Evolutionary conservation across 768 basidiomycete species (phyloP).

Genomic region (Boletellus ananas): DNA sequence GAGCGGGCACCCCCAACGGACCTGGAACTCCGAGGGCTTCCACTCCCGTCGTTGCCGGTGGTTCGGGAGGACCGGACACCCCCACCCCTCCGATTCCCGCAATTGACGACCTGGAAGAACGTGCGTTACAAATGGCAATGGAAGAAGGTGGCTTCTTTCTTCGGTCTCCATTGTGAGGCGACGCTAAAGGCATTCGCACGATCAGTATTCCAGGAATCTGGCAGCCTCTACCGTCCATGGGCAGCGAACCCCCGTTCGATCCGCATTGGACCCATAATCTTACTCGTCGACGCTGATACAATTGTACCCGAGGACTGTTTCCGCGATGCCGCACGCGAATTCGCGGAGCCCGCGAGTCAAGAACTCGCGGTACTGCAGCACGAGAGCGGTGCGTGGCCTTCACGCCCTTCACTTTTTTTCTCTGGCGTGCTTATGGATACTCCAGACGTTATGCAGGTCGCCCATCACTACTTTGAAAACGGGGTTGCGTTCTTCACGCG

Average conservation of each 20-base stretch:
- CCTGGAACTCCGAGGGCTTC: constrained; percentile 24
- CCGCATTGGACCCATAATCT: constrained; percentile 71
- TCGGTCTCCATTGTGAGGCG: constrained; percentile 32
- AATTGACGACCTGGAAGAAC: constrained; percentile 44
- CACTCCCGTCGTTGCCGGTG: constrained; percentile 3
- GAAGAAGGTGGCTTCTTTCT: constrained; percentile 42
- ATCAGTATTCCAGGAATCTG: constrained; percentile 49
- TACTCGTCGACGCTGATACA: constrained; percentile 88
- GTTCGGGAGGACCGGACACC: constrained; percentile 3
- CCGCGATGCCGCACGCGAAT: constrained; percentile 83
- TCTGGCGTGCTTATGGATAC: constrained; percentile 2
- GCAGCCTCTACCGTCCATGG: constrained; percentile 63
- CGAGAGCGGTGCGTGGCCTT: constrained; percentile 64
- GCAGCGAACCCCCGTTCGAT: constrained; percentile 70
- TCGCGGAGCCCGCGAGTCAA: constrained; percentile 62
- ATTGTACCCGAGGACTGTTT: constrained; percentile 89
- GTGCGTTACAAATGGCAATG: constrained; percentile 47
- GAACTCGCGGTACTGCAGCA: constrained; percentile 85
- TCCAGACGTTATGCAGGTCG: constrained; percentile 85
- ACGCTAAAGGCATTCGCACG: constrained; percentile 38
- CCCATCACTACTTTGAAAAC: constrained; percentile 87
- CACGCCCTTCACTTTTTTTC: background rate
- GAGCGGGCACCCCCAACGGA: constrained; percentile 25
- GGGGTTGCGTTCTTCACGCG: constrained; percentile 86
- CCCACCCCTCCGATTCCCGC: constrained; percentile 14